phyloP scores from a whole-genome alignment of 805 yeast species.

The Vanderwaltozyma verrucispora region DNA sequence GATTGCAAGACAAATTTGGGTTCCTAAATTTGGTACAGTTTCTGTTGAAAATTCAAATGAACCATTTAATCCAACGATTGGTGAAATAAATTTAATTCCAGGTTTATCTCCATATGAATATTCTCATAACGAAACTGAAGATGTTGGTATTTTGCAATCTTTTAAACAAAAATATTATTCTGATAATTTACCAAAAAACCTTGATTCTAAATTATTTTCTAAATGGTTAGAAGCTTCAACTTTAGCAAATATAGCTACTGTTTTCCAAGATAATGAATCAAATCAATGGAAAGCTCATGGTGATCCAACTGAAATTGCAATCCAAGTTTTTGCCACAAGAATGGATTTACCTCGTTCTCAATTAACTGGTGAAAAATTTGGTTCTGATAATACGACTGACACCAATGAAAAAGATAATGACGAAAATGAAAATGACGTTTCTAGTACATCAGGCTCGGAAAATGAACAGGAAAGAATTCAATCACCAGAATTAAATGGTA shows the following conservation, averaged over 20 bases:
- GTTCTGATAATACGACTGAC: constrained; percentile 9
- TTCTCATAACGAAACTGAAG: constrained; percentile 22
- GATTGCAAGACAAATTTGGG: constrained; percentile 80
- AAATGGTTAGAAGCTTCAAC: constrained; percentile 59
- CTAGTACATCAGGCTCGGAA: neutral
- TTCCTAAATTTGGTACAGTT: constrained; percentile 63
- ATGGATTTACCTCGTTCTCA: constrained; percentile 39
- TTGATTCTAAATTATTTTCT: constrained; percentile 24
- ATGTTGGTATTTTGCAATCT: constrained; percentile 20
- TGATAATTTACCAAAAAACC: constrained; percentile 7
- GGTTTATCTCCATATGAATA: constrained; percentile 40
- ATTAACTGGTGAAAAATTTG: constrained; percentile 30
- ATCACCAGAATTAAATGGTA: constrained; percentile 30
- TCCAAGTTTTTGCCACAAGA: constrained; percentile 65
- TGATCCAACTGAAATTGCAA: constrained; percentile 85
- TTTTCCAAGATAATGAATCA: constrained; percentile 38
- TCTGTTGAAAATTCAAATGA: constrained; percentile 53
- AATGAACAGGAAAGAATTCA: constrained; percentile 36
- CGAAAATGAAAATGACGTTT: constrained; percentile 5
- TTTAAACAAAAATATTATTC: constrained; percentile 15
- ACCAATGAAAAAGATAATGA: too few species aligned
- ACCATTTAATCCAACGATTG: constrained; percentile 90
- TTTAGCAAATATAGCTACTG: constrained; percentile 68
- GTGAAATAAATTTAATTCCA: constrained; percentile 76
- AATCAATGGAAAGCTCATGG: constrained; percentile 68